phyloP scores from a whole-genome alignment of 805 yeast genomes.

The Diddensiella caesifluorescens region DNA sequence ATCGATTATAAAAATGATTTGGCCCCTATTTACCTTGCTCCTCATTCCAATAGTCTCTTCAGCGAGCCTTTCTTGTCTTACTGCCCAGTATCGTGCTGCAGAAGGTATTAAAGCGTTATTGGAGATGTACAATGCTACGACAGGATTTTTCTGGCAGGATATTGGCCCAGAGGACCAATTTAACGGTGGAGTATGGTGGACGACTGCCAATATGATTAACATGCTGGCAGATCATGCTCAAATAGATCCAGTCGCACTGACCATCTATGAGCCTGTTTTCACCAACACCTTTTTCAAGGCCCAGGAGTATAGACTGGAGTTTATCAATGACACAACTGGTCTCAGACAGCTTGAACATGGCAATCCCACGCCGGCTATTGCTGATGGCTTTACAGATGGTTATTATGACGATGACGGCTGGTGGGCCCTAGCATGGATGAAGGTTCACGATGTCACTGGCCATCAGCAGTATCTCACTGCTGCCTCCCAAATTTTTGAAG shows the following conservation, averaged over 20 bases:
- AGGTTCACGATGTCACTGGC: slow-evolving; percentile 12
- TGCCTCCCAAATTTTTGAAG: slow-evolving; percentile 10
- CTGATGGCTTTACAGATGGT: slow-evolving; percentile 10
- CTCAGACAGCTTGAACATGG: background rate
- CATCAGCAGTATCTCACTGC: slow-evolving; percentile 9
- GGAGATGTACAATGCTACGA: background rate
- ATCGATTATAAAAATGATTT: too few relatives aligned
- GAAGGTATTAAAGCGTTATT: background rate
- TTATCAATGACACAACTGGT: slow-evolving; percentile 2
- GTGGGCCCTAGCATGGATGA: slow-evolving; percentile 20
- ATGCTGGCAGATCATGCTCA: slow-evolving; percentile 2
- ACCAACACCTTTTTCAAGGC: background rate
- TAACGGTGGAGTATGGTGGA: slow-evolving; percentile 12
- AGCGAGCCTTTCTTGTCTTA: too few relatives aligned
- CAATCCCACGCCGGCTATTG: slow-evolving; percentile 6
- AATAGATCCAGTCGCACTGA: background rate
- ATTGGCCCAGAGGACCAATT: too few relatives aligned
- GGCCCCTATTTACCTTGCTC: too few relatives aligned
- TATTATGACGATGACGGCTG: slow-evolving; percentile 19
- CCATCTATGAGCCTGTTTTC: background rate
- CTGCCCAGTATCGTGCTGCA: too few relatives aligned
- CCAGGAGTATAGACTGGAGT: background rate
- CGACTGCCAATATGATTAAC: slow-evolving; percentile 5
- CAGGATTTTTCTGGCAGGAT: background rate
- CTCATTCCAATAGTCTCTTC: too few relatives aligned